Evolutionary conservation across 1,284 basidiomycete species (phyloP).

Genomic region (Coniferiporia weirii): DNA sequence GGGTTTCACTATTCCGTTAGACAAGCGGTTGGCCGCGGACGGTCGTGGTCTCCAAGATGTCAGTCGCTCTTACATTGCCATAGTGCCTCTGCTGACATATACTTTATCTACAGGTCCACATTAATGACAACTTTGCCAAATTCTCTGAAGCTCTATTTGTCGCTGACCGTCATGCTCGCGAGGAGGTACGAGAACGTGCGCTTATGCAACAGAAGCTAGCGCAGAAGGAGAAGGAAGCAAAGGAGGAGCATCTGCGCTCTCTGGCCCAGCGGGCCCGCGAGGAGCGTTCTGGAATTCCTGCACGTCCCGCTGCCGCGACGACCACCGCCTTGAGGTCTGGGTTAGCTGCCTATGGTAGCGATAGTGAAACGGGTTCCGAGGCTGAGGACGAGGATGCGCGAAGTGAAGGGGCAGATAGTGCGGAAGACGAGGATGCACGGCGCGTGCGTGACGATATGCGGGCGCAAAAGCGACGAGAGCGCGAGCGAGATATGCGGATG

Average conservation of each 20-base stretch:
- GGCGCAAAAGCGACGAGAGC: slow-evolving; percentile 85
- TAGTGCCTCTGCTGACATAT: slow-evolving; percentile 11
- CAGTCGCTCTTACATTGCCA: slow-evolving; percentile 29
- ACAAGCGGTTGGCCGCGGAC: slow-evolving; percentile 97
- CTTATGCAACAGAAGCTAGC: slow-evolving; percentile 98
- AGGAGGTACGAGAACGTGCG: slow-evolving; percentile 93
- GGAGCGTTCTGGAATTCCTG: slow-evolving; percentile 75
- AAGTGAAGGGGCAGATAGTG: slow-evolving; percentile 39
- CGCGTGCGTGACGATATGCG: slow-evolving; percentile 88
- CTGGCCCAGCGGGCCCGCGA: slow-evolving; percentile 94
- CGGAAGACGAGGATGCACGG: slow-evolving; percentile 80
- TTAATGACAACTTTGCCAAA: slow-evolving; percentile 99
- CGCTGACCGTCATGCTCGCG: slow-evolving; percentile 96
- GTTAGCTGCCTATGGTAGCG: slow-evolving; percentile 83
- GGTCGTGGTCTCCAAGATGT: slow-evolving; percentile 97
- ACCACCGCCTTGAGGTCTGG: slow-evolving; percentile 68
- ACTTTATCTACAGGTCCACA: slow-evolving; percentile 64
- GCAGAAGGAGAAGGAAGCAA: slow-evolving; percentile 95
- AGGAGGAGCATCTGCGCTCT: slow-evolving; percentile 93
- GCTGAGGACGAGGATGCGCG: slow-evolving; percentile 38
- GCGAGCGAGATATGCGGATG: slow-evolving; percentile 98
- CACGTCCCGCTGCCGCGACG: slow-evolving; percentile 48
- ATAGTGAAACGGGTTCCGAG: slow-evolving; percentile 50
- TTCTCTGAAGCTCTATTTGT: slow-evolving; percentile 95
- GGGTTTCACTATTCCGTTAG: slow-evolving; percentile 98